These are phyloP conservation scores for Carex cristatella DNA, from an alignment of 176 grass and related monocot genomes.

Conservation along the genomic window DNA sequence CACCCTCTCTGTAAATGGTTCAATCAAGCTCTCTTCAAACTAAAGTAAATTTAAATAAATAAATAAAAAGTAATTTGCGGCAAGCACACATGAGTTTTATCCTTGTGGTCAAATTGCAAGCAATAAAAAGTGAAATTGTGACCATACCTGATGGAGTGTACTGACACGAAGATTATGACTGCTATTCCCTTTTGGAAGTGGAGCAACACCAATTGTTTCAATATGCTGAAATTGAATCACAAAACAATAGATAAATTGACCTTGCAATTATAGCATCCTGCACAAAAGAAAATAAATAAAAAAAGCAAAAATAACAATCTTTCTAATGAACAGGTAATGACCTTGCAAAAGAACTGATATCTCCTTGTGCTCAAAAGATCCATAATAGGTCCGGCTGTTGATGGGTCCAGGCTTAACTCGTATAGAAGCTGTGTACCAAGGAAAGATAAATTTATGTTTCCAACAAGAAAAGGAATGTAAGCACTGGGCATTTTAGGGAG, in stretches of 20 bases:
- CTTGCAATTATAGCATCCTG: slow-evolving; percentile 4
- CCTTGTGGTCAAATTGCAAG: background rate
- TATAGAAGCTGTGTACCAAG: slow-evolving; percentile 74
- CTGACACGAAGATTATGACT: slow-evolving; percentile 84
- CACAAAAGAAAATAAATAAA: slow-evolving; percentile 4
- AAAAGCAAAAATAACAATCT: slow-evolving; percentile 5
- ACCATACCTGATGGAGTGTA: slow-evolving; percentile 84
- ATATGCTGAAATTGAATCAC: slow-evolving; percentile 56
- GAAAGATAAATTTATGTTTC: slow-evolving; percentile 18
- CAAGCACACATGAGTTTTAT: background rate
- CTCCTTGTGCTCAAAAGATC: slow-evolving; percentile 89
- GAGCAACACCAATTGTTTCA: slow-evolving; percentile 55
- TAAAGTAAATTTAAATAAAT: background rate
- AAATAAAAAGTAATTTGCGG: background rate
- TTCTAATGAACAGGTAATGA: slow-evolving; percentile 32
- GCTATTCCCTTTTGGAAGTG: slow-evolving; percentile 71
- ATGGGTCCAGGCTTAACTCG: slow-evolving; percentile 63
- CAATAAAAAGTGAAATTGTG: background rate
- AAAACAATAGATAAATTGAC: slow-evolving; percentile 15
- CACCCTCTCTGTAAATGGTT: slow-evolving; percentile 74
- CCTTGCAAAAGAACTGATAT: slow-evolving; percentile 96
- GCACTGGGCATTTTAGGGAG: background rate
- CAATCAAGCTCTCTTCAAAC: slow-evolving; percentile 22
- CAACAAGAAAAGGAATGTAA: background rate
- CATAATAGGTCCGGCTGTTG: slow-evolving; percentile 68